Evolutionary conservation across 495 filamentous ascomycete genomes (phyloP).

Genomic region (Penicillium malachiteum): DNA sequence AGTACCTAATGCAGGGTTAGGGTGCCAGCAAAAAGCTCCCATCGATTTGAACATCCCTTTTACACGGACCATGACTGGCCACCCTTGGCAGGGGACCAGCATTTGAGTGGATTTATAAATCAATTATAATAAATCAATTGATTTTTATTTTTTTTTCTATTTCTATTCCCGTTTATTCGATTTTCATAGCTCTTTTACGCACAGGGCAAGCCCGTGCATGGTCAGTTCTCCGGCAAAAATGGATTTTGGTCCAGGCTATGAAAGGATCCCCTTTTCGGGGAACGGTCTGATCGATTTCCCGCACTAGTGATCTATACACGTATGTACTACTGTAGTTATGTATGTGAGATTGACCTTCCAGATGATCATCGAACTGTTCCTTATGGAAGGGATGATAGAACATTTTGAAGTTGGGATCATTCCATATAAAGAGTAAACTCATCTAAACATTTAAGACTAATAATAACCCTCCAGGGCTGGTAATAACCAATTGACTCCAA

Average conservation of each 20-base stretch:
- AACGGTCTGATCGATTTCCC: neutral
- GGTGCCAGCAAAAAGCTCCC: neutral
- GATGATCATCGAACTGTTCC: too few species aligned
- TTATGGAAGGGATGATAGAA: too few species aligned
- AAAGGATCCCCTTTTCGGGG: neutral
- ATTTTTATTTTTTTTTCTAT: neutral
- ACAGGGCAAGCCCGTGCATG: constrained; percentile 9
- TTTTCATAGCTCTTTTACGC: neutral
- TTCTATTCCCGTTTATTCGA: neutral
- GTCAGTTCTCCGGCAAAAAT: constrained; percentile 7
- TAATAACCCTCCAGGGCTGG: too few species aligned
- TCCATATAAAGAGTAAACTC: too few species aligned
- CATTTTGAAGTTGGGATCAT: too few species aligned
- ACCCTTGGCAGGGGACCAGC: constrained; percentile 9
- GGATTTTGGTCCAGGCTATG: constrained; percentile 1
- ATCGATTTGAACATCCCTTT: constrained; percentile 7
- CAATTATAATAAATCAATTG: too few species aligned
- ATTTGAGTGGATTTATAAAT: constrained; percentile 35
- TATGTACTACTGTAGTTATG: too few species aligned
- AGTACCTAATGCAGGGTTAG: neutral
- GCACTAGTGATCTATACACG: constrained; percentile 3
- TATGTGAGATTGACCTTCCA: too few species aligned
- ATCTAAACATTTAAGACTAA: too few species aligned
- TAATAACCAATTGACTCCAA: too few species aligned
- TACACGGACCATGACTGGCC: constrained; percentile 1